Evolutionary conservation across 2,329 filamentous ascomycete species (phyloP).

Genomic region (Alternaria incomplexa): DNA sequence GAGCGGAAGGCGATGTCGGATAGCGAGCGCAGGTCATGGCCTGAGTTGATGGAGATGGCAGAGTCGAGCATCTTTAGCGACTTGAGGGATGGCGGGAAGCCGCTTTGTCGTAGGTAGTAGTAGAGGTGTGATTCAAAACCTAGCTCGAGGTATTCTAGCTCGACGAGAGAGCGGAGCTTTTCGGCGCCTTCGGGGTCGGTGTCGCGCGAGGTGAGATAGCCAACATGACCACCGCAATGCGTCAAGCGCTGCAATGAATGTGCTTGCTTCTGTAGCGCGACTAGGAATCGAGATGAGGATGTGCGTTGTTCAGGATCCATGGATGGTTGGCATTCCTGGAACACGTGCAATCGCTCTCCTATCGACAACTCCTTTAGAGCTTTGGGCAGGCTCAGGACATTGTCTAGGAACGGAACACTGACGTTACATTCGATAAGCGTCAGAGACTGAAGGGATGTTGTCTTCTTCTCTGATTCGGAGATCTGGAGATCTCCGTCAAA

Average conservation of each 20-base stretch:
- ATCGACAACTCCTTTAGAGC: conserved; percentile 41
- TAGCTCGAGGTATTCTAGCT: conserved; percentile 37
- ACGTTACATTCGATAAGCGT: conserved; percentile 48
- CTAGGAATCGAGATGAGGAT: conserved; percentile 32
- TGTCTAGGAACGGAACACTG: conserved; percentile 32
- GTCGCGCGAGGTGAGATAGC: conserved; percentile 12
- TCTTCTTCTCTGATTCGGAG: conserved; percentile 21
- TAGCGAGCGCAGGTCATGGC: conserved; percentile 18
- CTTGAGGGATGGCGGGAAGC: conserved; percentile 32
- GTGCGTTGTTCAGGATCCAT: conserved; percentile 24
- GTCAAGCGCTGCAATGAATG: conserved; percentile 37
- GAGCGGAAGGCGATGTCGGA: conserved; percentile 22
- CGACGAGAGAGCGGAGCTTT: conserved; percentile 31
- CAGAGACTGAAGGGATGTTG: conserved; percentile 39
- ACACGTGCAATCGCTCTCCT: conserved; percentile 40
- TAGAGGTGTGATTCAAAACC: conserved; percentile 36
- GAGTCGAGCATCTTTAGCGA: conserved; percentile 36
- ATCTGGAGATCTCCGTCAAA: conserved; percentile 28
- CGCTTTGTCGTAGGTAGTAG: conserved; percentile 29
- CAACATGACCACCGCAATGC: conserved; percentile 34
- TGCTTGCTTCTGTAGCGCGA: conserved; percentile 38
- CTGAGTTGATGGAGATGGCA: conserved; percentile 27
- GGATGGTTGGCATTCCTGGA: conserved; percentile 30
- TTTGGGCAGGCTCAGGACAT: conserved; percentile 39
- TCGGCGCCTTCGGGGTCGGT: conserved; percentile 21